These are phyloP conservation scores for Spatholobus suberectus DNA, from an alignment of 306 rosid species.

Conservation along the genomic window DNA sequence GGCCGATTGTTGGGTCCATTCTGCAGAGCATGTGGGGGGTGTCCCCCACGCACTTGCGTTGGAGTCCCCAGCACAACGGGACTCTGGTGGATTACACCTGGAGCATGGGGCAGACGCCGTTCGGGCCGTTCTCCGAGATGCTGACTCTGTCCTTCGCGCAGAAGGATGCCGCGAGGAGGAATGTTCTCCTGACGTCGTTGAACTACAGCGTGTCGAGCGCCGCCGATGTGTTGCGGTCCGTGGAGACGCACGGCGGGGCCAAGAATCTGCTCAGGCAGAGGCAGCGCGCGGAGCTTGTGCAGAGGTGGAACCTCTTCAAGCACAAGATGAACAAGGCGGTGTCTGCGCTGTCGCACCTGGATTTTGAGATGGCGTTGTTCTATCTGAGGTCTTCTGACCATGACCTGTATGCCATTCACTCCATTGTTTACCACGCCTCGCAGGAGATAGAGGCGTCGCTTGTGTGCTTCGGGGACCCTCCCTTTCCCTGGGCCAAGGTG, in stretches of 20 bases:
- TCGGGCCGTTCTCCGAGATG: slow-evolving; percentile 89
- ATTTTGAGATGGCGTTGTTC: slow-evolving; percentile 85
- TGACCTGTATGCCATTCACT: slow-evolving; percentile 86
- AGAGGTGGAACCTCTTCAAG: slow-evolving; percentile 88
- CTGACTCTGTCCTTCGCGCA: slow-evolving; percentile 81
- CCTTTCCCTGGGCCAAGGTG: slow-evolving; percentile 78
- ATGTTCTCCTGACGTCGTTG: slow-evolving; percentile 75
- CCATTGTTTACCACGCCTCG: slow-evolving; percentile 75
- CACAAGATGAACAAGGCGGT: slow-evolving; percentile 90
- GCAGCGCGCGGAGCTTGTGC: slow-evolving; percentile 72
- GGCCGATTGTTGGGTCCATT: slow-evolving; percentile 93
- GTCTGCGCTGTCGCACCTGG: slow-evolving; percentile 85
- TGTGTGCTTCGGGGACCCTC: slow-evolving; percentile 88
- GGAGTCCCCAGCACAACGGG: slow-evolving; percentile 88
- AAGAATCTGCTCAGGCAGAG: slow-evolving; percentile 77
- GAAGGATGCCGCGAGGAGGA: slow-evolving; percentile 95
- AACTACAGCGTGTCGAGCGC: slow-evolving; percentile 77
- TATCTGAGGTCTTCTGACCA: slow-evolving; percentile 88
- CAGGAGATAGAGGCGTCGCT: slow-evolving; percentile 93
- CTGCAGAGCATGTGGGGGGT: slow-evolving; percentile 99
- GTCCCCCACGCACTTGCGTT: slow-evolving; percentile 81
- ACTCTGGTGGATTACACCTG: slow-evolving; percentile 94
- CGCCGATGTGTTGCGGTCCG: slow-evolving; percentile 68
- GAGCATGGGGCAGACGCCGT: slow-evolving; percentile 97
- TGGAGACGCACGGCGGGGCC: slow-evolving; percentile 85